These are phyloP conservation scores for Monosporozyma siamensis DNA, from an alignment of 805 yeast genomes.

Conservation along the genomic window DNA sequence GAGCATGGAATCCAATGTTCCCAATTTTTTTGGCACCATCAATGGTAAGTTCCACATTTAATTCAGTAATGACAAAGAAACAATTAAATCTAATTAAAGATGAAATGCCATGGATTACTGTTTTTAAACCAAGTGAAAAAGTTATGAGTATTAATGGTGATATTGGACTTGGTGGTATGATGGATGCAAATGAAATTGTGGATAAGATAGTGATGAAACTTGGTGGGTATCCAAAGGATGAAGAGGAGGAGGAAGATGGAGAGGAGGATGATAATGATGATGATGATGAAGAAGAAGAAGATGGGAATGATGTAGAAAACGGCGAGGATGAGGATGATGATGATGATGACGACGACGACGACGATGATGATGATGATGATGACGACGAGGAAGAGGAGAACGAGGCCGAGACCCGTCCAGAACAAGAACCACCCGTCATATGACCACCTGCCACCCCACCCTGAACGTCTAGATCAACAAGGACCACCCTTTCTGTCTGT, in stretches of 20 bases:
- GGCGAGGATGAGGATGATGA: conserved; percentile 39
- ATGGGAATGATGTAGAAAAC: conserved; percentile 20
- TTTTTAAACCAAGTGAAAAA: conserved; percentile 86
- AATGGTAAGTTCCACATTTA: conserved; percentile 86
- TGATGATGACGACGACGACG: conserved; percentile 42
- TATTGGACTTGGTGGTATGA: conserved; percentile 98
- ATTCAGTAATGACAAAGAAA: conserved; percentile 75
- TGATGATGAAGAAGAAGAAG: conserved; percentile 26
- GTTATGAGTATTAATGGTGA: conserved; percentile 90
- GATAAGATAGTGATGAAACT: conserved; percentile 69
- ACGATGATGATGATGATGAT: conserved; percentile 21
- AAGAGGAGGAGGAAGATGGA: conserved; percentile 39
- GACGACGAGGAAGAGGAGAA: conserved; percentile 7
- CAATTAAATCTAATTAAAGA: conserved; percentile 69
- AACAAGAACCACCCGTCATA: neutral
- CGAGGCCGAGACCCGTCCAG: neutral
- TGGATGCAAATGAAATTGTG: conserved; percentile 91
- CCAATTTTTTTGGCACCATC: conserved; percentile 91
- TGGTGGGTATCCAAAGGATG: conserved; percentile 49
- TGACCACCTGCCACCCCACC: neutral
- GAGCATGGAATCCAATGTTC: conserved; percentile 91
- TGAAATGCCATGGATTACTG: conserved; percentile 90
- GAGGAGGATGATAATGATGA: conserved; percentile 34
- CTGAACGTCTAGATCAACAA: no score
- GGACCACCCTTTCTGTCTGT: no score